Evolutionary conservation across 495 filamentous ascomycete genomes (phyloP), one percentile per base, ranked within the genome.

Genomic region (Hypoxylon intermedium): DNA sequence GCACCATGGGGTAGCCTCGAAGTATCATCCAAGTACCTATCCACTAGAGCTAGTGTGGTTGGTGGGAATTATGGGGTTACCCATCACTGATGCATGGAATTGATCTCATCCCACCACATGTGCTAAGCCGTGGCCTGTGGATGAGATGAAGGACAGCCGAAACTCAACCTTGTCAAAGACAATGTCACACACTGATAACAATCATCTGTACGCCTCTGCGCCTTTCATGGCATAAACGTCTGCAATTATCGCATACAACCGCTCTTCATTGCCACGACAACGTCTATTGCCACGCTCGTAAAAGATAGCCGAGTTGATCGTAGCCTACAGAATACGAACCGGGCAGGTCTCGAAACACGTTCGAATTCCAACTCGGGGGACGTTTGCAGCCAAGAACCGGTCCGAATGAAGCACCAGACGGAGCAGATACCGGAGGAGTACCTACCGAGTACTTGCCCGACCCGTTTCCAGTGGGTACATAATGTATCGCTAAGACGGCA

Each of bases 331-430:
- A 45, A 56, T 52, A 63, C 59, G 59, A 63, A 52, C 33, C 20
- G 9, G 45, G 38, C 19, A 30, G 12, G 47, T 52, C 46, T 51
- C 52, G 21, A 43, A 63, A 53, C 15, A 58, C 13, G 41, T 53
- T 26, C 34, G 47, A 63, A 63, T 57, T 52, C 59, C 46, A 24
- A 19, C 19, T 20, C 7, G 12, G 47, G 16, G 21, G 46, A 53
- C 44, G 53, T 58, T 59, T 40, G 49, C 54, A 50, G 61, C 49
- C 24, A 59, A 65, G 38, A 65, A 59, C 58, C 58, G 58, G 58
- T 33, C 58, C 50, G 50, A 55, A 61, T 54, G 18, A 23, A 11
- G 26, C 49, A 34, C 47, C 41, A 38, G 21, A 37, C 26, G 41
- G 9, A 18, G 20, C 12, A 21, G 15, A 9, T 57, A 57, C 53